A percentile compares a stretch with the other conserved stretches of the same genome.
Evolutionary conservation across 768 basidiomycete species (phyloP).

Genomic region (Lactarius hengduanensis): DNA sequence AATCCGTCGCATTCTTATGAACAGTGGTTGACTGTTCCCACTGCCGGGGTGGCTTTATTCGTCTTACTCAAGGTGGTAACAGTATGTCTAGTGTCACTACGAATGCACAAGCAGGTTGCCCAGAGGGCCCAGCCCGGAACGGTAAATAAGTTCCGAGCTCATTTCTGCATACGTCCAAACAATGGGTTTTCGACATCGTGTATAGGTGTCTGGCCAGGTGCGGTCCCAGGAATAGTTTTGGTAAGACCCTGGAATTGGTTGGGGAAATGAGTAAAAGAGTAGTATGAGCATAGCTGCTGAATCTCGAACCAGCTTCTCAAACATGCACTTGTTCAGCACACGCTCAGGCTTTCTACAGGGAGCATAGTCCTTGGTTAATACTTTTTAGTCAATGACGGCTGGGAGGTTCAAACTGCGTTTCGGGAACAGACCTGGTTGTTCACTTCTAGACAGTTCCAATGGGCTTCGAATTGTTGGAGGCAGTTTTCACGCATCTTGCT

Average conservation of each 20-base stretch:
- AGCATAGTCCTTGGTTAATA: slow-evolving; percentile 68
- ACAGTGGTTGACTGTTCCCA: neutral
- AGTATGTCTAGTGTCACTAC: slow-evolving; percentile 18
- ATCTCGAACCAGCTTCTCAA: slow-evolving; percentile 84
- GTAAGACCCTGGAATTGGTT: slow-evolving; percentile 65
- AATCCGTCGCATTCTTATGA: neutral
- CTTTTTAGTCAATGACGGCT: neutral
- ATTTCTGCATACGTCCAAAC: slow-evolving; percentile 85
- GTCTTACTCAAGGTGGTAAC: slow-evolving; percentile 2
- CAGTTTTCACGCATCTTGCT: slow-evolving; percentile 93
- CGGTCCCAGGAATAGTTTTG: slow-evolving; percentile 89
- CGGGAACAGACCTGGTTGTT: slow-evolving; percentile 82
- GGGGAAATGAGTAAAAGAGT: neutral
- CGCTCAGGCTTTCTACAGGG: slow-evolving; percentile 88
- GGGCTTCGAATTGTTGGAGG: slow-evolving; percentile 77
- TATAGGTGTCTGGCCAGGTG: slow-evolving; percentile 76
- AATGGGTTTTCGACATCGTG: slow-evolving; percentile 88
- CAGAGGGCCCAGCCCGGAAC: neutral
- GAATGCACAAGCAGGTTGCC: neutral
- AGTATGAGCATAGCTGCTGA: neutral
- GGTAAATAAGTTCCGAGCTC: slow-evolving; percentile 26
- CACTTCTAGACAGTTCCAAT: slow-evolving; percentile 92
- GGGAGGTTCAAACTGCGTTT: neutral
- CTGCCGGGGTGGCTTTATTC: neutral
- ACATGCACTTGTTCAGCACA: slow-evolving; percentile 88